Conservation (phyloP, 257 asterid genomes). For the Nicotiana tomentosiformis region DNA sequence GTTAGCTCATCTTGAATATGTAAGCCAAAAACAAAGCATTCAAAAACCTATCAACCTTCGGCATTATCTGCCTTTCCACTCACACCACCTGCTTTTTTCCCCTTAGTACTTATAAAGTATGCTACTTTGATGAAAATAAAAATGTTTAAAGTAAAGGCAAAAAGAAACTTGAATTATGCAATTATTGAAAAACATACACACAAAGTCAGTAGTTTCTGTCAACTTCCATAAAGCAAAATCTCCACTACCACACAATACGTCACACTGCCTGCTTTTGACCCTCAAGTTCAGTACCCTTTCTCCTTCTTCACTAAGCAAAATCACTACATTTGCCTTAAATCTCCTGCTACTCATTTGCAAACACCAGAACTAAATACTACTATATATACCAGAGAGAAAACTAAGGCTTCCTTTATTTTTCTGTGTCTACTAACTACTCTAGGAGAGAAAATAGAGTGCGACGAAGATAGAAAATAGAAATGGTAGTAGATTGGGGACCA, state of each 20-base stretch:
- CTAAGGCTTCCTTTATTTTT: no score
- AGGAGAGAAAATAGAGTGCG: not conserved
- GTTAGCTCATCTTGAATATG: no score
- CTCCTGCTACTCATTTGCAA: not conserved
- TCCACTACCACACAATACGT: slow-evolving; percentile 42
- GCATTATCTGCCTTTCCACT: no score
- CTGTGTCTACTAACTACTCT: not conserved
- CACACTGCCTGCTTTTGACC: slow-evolving; percentile 24
- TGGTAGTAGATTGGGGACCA: slow-evolving; percentile 74
- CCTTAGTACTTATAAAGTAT: no score
- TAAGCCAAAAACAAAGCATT: no score
- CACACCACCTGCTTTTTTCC: no score
- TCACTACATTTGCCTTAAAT: not conserved
- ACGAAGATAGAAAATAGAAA: slow-evolving; percentile 2
- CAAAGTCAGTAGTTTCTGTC: slow-evolving; percentile 13
- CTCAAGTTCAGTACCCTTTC: slow-evolving; percentile 38
- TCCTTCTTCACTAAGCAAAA: slow-evolving; percentile 59
- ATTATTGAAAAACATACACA: not conserved
- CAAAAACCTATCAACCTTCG: no score
- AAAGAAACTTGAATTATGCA: not conserved
- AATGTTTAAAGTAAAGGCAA: not conserved
- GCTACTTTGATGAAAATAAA: not conserved
- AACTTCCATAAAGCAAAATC: slow-evolving; percentile 38
- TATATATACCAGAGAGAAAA: not conserved
- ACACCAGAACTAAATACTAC: not conserved